Evolutionary conservation across 2,329 filamentous ascomycete genomes (phyloP).

Genomic region (Rutstroemia sydowiana): DNA sequence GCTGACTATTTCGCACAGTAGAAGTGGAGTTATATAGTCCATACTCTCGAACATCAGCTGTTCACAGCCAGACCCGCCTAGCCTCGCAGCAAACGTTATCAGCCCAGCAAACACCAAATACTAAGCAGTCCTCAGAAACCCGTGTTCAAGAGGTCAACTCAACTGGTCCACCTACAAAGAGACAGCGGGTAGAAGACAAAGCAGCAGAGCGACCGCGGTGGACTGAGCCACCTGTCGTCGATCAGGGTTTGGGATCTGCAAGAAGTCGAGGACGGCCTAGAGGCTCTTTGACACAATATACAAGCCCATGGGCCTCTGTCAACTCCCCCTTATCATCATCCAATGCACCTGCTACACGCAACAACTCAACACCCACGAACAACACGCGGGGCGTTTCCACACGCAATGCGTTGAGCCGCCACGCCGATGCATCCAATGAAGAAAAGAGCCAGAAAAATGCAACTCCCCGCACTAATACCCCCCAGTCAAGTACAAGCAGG

Average conservation of each 20-base stretch:
- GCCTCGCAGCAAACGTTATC: not conserved
- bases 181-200: constrained; percentile 17
- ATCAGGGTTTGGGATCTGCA: constrained; percentile 15
- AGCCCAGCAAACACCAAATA: constrained; percentile 1
- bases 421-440: not conserved
- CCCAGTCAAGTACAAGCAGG: constrained; percentile 5
- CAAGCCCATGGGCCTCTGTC: constrained; percentile 21
- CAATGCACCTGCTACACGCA: constrained; percentile 2
- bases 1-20: not conserved
- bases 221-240: constrained; percentile 26
- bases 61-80: not conserved
- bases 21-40: not conserved
- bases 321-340: constrained; percentile 13
- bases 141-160: constrained; percentile 1
- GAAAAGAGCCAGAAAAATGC: not conserved
- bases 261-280: constrained; percentile 4
- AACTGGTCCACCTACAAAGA: constrained; percentile 17
- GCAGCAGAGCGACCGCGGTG: constrained; percentile 18
- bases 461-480: not conserved
- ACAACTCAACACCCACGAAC: constrained; percentile 1
- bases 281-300: not conserved
- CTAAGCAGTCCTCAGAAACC: not conserved
- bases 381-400: constrained; percentile 3
- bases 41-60: not conserved
- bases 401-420: not conserved